phyloP scores from a whole-genome alignment of 208 protist species.

The Leishmania tarentolae region DNA sequence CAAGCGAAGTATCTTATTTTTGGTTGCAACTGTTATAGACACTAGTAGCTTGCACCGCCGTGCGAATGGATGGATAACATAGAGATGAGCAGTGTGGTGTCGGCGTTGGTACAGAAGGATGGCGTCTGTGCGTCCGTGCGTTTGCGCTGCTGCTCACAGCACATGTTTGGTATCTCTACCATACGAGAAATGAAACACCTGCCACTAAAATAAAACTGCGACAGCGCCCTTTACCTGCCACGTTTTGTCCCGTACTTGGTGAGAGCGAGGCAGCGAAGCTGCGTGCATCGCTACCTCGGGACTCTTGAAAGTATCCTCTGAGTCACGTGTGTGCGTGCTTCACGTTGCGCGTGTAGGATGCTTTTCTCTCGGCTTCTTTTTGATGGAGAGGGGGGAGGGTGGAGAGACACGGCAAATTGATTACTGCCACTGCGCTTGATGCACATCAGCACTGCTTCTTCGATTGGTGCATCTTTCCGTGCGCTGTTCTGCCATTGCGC shows the following conservation, averaged over 20 bases:
- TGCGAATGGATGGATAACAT: background rate
- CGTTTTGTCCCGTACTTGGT: background rate
- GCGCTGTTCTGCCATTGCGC: background rate
- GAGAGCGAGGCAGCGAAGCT: background rate
- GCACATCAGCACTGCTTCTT: background rate
- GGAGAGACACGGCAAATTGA: background rate
- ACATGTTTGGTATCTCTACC: background rate
- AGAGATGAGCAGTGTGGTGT: background rate
- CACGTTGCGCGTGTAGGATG: background rate
- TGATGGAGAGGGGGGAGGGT: background rate
- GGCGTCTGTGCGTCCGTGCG: background rate
- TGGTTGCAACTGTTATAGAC: background rate
- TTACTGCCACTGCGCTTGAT: background rate
- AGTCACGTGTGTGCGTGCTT: background rate
- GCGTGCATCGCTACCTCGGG: background rate
- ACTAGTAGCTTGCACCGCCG: background rate
- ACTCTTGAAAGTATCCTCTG: background rate
- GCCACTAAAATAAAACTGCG: background rate
- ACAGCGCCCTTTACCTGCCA: background rate
- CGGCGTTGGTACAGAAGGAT: background rate
- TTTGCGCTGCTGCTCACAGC: background rate
- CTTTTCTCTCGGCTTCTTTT: background rate
- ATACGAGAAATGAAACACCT: background rate
- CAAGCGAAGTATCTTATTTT: background rate
- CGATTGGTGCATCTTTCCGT: background rate